Conservation (phyloP, 2,329 filamentous ascomycete species). For the Trichothecium roseum region DNA sequence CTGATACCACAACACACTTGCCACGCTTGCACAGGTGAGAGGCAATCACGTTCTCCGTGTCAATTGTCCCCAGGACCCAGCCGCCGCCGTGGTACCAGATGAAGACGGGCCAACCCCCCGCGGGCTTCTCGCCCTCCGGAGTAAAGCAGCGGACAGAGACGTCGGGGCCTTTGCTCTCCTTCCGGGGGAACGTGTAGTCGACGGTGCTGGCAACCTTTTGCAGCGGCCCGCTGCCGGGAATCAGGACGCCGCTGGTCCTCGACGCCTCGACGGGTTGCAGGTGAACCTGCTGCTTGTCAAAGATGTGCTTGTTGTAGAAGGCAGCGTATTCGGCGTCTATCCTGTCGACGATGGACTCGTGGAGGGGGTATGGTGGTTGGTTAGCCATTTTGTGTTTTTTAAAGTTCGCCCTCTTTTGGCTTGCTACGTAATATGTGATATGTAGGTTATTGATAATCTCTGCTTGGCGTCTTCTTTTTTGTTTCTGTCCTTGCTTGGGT, state of each 20-base stretch:
- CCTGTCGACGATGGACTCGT: constrained; percentile 28
- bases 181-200: constrained; percentile 31
- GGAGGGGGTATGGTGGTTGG: constrained; percentile 24
- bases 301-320: constrained; percentile 41
- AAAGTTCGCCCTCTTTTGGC: background rate
- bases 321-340: constrained; percentile 39
- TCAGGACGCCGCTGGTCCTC: constrained; percentile 37
- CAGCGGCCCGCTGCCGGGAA: constrained; percentile 38
- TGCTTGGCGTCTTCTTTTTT: too few species aligned
- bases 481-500: too few species aligned
- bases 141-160: constrained; percentile 40
- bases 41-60: constrained; percentile 46
- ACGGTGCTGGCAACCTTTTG: constrained; percentile 32
- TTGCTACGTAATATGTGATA: too few species aligned
- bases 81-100: constrained; percentile 49
- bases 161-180: constrained; percentile 33
- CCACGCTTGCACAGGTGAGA: constrained; percentile 40
- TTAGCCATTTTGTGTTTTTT: constrained; percentile 1
- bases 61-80: constrained; percentile 47
- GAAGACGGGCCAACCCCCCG: constrained; percentile 41
- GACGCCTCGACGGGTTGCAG: constrained; percentile 41
- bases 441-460: too few species aligned
- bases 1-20: constrained; percentile 41
- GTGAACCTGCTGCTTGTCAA: constrained; percentile 42
- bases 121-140: constrained; percentile 30